Evolutionary conservation across 208 protist species (phyloP), one percentile per base, ranked within the genome.

Genomic region (Leptomonas pyrrhocoris): DNA sequence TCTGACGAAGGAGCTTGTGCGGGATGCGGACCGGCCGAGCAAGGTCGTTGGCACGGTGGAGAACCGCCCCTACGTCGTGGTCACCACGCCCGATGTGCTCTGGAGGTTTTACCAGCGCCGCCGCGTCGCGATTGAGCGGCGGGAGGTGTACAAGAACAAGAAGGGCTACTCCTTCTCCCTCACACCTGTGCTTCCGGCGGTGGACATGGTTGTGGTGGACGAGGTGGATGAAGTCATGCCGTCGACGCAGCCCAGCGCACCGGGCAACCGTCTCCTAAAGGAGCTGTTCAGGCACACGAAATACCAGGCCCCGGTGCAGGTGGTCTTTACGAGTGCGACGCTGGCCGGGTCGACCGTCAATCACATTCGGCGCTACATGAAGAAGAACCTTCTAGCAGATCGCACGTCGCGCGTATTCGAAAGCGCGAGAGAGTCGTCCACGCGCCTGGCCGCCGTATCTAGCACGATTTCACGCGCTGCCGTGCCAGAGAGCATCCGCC

Each of bases 141-240:
- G 83, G 27, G 80, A 94, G 54, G 67, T 69, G 34, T 58, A 73
- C 18, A 68, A 70, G 23, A 79, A 83, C 28, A 83, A 73, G 31
- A 74, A 59, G 31, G 73, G 78, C 43, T 77, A 86, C 65, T 93
- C 86, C 55, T 93, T 94, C 61, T 67, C 83, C 6, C 75, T 92
- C 40, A 85, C 58, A 8, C 87, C 92, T 1, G 92, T 94, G 31
- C 67, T 97, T 21, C 77, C 92, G 11, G 77, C 80, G 34, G 69
- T 97, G 3, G 90, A 97, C 65, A 62, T 94, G 3, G 79, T 97
- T 27, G 56, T 95, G 3, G 89, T 97, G 45, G 92, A 97, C 58
- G 92, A 97, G 77, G 89, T 93, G 36, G 92, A 97, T 48, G 88
- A 84, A 57, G 85, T 95, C 50, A 89, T 95, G 77, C 89, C 89